These are phyloP conservation scores for Thraustochytrium sp. DNA, from an alignment of 352 stramenopile genomes.

Conservation along the genomic window DNA sequence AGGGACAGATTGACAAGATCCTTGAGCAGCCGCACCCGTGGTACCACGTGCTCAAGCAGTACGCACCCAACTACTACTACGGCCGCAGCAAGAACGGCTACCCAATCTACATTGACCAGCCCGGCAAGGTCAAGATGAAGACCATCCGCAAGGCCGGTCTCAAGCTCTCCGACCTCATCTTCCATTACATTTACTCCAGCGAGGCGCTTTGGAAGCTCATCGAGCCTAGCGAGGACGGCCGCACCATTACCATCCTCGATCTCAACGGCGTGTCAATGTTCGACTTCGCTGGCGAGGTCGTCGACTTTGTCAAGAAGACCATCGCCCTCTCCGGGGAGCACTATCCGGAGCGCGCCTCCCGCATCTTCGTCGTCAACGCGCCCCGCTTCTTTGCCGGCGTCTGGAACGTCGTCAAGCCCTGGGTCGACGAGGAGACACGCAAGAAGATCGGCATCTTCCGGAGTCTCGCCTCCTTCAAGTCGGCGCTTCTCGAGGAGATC, in stretches of 20 bases:
- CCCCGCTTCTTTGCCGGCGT: slow-evolving; percentile 57
- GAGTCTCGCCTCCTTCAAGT: background rate
- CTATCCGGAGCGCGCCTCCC: slow-evolving; percentile 57
- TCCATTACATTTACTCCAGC: slow-evolving; percentile 52
- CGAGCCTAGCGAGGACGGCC: slow-evolving; percentile 52
- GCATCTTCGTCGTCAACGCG: slow-evolving; percentile 58
- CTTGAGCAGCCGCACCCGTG: slow-evolving; percentile 41
- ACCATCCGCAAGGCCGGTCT: slow-evolving; percentile 52
- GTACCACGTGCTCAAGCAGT: slow-evolving; percentile 39
- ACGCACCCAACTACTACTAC: slow-evolving; percentile 37
- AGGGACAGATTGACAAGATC: slow-evolving; percentile 46
- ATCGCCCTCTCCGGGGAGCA: slow-evolving; percentile 53
- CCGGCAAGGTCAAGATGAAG: slow-evolving; percentile 56
- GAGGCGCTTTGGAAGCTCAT: slow-evolving; percentile 57
- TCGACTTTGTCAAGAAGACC: slow-evolving; percentile 57
- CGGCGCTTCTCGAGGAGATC: slow-evolving; percentile 42
- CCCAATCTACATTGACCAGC: slow-evolving; percentile 56
- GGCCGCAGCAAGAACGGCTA: slow-evolving; percentile 42
- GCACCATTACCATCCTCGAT: slow-evolving; percentile 57
- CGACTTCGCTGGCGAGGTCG: slow-evolving; percentile 58
- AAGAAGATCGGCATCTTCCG: slow-evolving; percentile 57
- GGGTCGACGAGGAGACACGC: slow-evolving; percentile 55
- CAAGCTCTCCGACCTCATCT: slow-evolving; percentile 51
- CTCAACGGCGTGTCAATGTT: slow-evolving; percentile 55
- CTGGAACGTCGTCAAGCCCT: slow-evolving; percentile 57